These are phyloP conservation scores for Fulvia fulva DNA, from an alignment of 2,329 filamentous ascomycete species.

Conservation along the genomic window DNA sequence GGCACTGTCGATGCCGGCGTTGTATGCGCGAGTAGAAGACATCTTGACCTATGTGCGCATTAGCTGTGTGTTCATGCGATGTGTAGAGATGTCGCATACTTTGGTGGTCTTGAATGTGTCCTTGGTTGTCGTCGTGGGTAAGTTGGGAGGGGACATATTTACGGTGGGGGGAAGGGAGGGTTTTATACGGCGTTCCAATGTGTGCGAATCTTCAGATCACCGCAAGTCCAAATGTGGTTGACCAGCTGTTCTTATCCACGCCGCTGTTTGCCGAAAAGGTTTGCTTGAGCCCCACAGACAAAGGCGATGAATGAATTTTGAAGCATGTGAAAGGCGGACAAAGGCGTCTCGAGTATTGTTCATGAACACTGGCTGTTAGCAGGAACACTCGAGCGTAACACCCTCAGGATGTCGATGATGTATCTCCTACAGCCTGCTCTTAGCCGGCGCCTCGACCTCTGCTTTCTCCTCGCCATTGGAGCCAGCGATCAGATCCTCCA, in stretches of 20 bases:
- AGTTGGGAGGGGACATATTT: not conserved
- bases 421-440: conserved; percentile 1
- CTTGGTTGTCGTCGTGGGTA: not conserved
- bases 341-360: not conserved
- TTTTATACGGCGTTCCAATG: not conserved
- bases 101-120: not conserved
- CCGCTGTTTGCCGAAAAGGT: not conserved
- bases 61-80: no score
- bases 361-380: no score
- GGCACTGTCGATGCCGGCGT: not conserved
- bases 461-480: conserved; percentile 15
- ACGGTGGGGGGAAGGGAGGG: not conserved
- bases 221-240: not conserved
- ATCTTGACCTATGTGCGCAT: not conserved
- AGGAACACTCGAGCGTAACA: no score
- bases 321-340: not conserved
- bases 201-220: not conserved
- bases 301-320: not conserved
- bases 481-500: conserved; percentile 23
- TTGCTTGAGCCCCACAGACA: not conserved
- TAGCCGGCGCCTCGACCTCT: conserved; percentile 4
- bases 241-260: not conserved
- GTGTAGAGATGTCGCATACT: no score
- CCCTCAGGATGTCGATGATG: no score
- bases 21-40: not conserved